These are phyloP conservation scores for Penicillium aurantiogriseum DNA, from an alignment of 2,329 filamentous ascomycete genomes.

Conservation along the genomic window DNA sequence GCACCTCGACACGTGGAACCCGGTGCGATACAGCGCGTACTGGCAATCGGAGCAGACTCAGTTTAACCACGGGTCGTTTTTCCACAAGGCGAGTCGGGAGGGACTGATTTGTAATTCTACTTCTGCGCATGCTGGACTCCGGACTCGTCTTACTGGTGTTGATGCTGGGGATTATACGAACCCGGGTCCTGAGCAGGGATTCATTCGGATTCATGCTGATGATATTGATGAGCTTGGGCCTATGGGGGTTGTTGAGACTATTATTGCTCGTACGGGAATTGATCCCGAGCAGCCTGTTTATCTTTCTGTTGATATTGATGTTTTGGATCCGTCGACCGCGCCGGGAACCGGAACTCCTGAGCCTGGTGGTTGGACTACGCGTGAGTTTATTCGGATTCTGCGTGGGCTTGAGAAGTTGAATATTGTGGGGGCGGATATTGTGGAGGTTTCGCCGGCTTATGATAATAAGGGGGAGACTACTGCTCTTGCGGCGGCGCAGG, in stretches of 20 bases:
- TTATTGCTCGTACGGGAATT: conserved; percentile 67
- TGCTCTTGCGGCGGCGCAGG: conserved; percentile 76
- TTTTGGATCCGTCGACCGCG: conserved; percentile 67
- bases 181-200: conserved; percentile 70
- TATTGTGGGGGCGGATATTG: conserved; percentile 83
- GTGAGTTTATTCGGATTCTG: conserved; percentile 81
- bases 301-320: conserved; percentile 76
- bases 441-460: conserved; percentile 84
- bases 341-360: conserved; percentile 87
- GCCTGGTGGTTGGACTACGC: conserved; percentile 85
- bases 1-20: conserved; percentile 84
- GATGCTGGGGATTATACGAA: conserved; percentile 68
- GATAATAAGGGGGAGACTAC: conserved; percentile 79
- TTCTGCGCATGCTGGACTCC: conserved; percentile 78
- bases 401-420: conserved; percentile 79
- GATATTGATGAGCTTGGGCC: conserved; percentile 83
- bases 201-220: conserved; percentile 75
- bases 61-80: conserved; percentile 89
- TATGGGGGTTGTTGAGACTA: conserved; percentile 66
- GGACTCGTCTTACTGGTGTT: conserved; percentile 68
- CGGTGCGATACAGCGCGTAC: conserved; percentile 69
- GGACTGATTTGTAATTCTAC: conserved; percentile 72
- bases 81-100: conserved; percentile 81
- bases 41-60: conserved; percentile 70
- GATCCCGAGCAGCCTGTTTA: conserved; percentile 72